Percentiles rank a stretch among this genome's conserved stretches.
Evolutionary conservation across 2,329 filamentous ascomycete genomes (phyloP).

Genomic region (Pestalotiopsis sp.): DNA sequence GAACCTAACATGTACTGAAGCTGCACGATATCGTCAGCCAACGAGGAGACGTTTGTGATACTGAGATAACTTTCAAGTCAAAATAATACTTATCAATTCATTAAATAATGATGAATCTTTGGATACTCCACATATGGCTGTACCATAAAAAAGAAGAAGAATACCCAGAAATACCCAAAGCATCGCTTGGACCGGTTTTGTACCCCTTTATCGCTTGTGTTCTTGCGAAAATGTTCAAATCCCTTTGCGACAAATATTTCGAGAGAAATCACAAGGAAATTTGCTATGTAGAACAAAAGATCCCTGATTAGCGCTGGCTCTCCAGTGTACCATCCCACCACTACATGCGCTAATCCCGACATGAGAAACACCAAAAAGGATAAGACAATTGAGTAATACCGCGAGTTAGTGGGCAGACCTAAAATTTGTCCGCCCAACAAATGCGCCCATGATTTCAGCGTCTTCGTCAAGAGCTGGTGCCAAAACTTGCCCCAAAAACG

Average conservation of each 20-base stretch:
- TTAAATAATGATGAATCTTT: not conserved
- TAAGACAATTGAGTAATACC: not conserved
- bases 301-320: not conserved
- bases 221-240: not conserved
- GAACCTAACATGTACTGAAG: too few species aligned
- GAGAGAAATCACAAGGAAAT: not conserved
- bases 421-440: not conserved
- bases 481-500: constrained; percentile 23
- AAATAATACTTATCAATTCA: not conserved
- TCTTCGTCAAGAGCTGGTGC: constrained; percentile 16
- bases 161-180: not conserved
- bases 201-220: not conserved
- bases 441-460: not conserved
- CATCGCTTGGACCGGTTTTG: not conserved
- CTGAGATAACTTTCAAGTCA: too few species aligned
- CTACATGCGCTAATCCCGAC: not conserved
- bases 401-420: not conserved
- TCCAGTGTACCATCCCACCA: not conserved
- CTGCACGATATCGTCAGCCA: too few species aligned
- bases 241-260: not conserved
- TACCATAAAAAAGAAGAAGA: not conserved
- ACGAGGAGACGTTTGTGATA: too few species aligned
- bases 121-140: not conserved
- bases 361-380: not conserved
- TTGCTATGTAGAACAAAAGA: not conserved